Evolutionary conservation across 139 green algal species (phyloP).

Genomic region (Astrephomene gubernaculifera): DNA sequence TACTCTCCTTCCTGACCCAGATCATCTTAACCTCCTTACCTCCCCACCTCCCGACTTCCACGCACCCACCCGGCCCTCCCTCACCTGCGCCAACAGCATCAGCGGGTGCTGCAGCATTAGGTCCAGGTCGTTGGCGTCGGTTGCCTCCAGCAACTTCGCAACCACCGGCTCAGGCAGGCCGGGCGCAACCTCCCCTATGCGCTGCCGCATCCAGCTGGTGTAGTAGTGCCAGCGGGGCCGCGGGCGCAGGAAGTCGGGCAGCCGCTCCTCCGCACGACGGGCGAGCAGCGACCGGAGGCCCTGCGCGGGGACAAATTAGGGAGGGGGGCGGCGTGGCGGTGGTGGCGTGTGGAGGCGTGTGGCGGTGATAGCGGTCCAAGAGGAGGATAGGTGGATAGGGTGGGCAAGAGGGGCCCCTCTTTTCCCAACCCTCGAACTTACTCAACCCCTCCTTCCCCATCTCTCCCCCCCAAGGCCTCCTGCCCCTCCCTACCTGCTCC

Average conservation of each 20-base stretch:
- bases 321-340: no score
- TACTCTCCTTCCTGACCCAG: no score
- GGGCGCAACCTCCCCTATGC: neutral
- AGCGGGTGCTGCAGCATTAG: slow-evolving; percentile 77
- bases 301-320: neutral
- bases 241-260: slow-evolving; percentile 66
- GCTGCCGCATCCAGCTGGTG: slow-evolving; percentile 75
- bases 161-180: slow-evolving; percentile 75
- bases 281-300: slow-evolving; percentile 11
- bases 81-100: slow-evolving; percentile 58
- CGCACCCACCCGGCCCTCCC: no score
- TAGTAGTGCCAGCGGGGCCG: slow-evolving; percentile 84
- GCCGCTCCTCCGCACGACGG: slow-evolving; percentile 21
- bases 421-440: no score
- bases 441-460: no score
- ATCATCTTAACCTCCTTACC: no score
- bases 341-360: no score
- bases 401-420: no score
- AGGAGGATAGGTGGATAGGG: no score
- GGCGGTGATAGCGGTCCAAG: no score
- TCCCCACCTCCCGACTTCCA: no score
- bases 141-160: slow-evolving; percentile 74
- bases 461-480: no score
- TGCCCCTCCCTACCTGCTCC: slow-evolving; percentile 4
- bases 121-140: slow-evolving; percentile 82